Evolutionary conservation across 768 basidiomycete genomes (phyloP), one percentile per base, ranked within the genome.

Genomic region (Trametes sanguinea): DNA sequence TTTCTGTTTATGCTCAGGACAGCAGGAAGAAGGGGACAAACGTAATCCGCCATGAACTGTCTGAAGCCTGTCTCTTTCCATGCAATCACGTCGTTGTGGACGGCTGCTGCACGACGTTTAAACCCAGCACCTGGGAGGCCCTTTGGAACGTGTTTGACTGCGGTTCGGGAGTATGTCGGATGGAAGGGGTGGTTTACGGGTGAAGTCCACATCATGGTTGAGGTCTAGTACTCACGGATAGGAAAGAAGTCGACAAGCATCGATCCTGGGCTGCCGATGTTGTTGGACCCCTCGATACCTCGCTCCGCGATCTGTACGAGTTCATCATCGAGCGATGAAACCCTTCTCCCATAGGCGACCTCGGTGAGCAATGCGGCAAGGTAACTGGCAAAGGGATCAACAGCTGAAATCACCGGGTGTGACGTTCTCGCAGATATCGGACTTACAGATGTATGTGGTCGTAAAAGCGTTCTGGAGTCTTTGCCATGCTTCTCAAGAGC

Each of bases 91-190:
- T 65, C 51, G 0, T 60, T 44, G 32, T 62, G 61, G n/a, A 63
- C 68, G 6, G 43, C 45, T 2, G n/a, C 10, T 0, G 65, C 69
- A 42, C 69, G 61, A 16, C 59, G 51, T 51, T 73, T 73, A 65
- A 71, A 77, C 6, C 48, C 64, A 0, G 74, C 66, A 2, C 74
- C 75, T 0, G 76, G 76, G 17, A 77, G 61, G 75, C 76, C 76
- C 9, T 40, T 47, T 3, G 76, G 76, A 1, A 73, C 40, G 17
- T 67, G 51, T 32, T 64, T 58, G 46, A 72, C 68, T 69, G 42
- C 22, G 22, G 22, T 8, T n/a, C 35, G 35, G 11, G 11, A 6
- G 11, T 37, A 11, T 37, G 35, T 37, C 35, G 11, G 35, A 37
- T 22, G 22, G 22, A 22, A 22, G 22, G 22, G 22, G 22, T 22